Base-by-base conservation (phyloP, 2,329 filamentous ascomycete species). In the Apiospora hydei region DNA sequence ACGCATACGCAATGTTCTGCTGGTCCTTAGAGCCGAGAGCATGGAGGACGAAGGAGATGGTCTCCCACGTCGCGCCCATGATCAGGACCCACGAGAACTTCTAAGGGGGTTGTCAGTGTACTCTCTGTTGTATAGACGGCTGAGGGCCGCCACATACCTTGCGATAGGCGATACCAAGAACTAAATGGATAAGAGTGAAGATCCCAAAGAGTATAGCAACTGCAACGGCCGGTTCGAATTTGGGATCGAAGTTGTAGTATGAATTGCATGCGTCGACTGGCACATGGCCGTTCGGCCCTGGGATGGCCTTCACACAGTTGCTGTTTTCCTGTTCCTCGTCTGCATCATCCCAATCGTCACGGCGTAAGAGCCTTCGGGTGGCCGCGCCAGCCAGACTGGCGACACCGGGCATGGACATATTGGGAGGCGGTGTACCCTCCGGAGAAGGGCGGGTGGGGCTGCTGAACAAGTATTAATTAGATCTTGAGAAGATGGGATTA, bases 1-100 rank as follows among this genome's bases (percentile, higher is more conserved):
- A 79, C 24, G 78, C 76, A 69, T 80, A 82, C 44, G 74, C 77
- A 3, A 75, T 34, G 13, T 82, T 76, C 72, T 84, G 83, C 73
- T 85, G 84, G 75, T 84, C 72, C 10, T 76, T 79, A 21, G 82
- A 75, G 30, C 81, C 83, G 5, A 83, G 38, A 0, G 81, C 76
- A 68, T 81, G 80, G 18, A 84, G 74, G 41, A 79, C 71, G 71
- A 85, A 85, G n/a, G 78, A 82, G 3, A 79, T 71, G 4, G 79
- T 79, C 72, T 86, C 83, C 83, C 83, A 85, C 0, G 75, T 38
- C 0, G 74, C 80, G 14, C 81, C 82, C 81, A 85, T 84, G 43
- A 83, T 79, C 3, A 83, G 69, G 13, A 85, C 82, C 83, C 82
- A 85, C 26, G 72, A 67, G 69, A 71, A 75, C 41, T 21, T 18